Evolutionary conservation across 129 eudicot genomes (phyloP).

Genomic region (Cynara cardunculus): DNA sequence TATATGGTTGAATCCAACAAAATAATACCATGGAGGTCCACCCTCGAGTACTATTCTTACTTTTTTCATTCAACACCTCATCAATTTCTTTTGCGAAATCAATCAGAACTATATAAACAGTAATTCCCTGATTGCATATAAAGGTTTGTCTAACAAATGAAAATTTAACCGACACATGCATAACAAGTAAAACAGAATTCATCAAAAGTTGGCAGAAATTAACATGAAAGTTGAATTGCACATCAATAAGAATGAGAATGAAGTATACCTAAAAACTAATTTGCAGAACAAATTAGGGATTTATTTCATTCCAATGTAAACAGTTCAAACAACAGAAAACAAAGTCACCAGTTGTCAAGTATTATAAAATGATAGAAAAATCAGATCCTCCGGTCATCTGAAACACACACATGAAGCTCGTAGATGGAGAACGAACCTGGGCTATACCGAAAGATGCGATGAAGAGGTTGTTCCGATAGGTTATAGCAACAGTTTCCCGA

Average conservation of each 20-base stretch:
- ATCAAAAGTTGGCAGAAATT: neutral
- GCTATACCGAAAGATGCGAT: conserved; percentile 34
- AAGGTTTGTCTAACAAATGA: neutral
- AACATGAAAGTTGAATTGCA: neutral
- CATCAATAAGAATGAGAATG: neutral
- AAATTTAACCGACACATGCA: neutral
- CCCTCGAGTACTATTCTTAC: neutral
- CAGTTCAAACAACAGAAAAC: neutral
- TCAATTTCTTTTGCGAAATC: neutral
- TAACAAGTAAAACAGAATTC: neutral
- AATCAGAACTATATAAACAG: neutral
- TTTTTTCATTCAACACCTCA: neutral
- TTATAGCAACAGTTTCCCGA: conserved; percentile 39
- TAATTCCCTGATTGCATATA: neutral
- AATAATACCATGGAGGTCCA: neutral
- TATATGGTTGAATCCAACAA: neutral
- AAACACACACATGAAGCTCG: neutral
- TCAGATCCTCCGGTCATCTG: neutral
- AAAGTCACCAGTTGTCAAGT: neutral
- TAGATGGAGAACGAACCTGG: conserved; percentile 37
- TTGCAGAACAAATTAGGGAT: neutral
- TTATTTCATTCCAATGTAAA: neutral
- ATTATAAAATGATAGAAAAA: neutral
- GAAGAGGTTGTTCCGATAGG: conserved; percentile 36
- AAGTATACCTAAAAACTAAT: conserved; percentile 14